A percentile compares a stretch with the other conserved stretches of the same genome.
phyloP scores from a whole-genome alignment of 164 flowering plant genomes.

The Vitis labrusca region DNA sequence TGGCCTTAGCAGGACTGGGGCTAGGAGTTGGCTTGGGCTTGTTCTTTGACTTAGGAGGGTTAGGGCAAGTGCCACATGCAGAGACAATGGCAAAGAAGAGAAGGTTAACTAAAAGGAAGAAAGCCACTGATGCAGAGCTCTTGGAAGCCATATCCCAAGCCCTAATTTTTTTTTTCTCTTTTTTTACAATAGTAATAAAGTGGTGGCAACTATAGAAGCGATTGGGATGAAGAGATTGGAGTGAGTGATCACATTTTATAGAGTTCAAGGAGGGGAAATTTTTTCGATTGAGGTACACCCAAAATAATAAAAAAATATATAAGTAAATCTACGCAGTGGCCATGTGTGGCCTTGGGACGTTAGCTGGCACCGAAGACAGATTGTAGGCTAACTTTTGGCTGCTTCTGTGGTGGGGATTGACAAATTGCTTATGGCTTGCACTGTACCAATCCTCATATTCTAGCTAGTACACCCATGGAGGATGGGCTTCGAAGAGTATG shows the following conservation, averaged over 20 bases:
- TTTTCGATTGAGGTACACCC: constrained; percentile 7
- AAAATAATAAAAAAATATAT: not conserved
- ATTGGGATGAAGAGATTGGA: constrained; percentile 6
- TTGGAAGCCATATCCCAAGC: constrained; percentile 44
- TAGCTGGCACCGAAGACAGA: constrained; percentile 27
- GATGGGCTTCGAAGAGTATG: not conserved
- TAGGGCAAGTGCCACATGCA: constrained; percentile 39
- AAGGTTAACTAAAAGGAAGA: constrained; percentile 47
- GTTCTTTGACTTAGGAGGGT: constrained; percentile 23
- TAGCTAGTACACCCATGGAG: not conserved
- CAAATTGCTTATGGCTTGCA: constrained; percentile 8
- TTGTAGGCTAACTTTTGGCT: constrained; percentile 22
- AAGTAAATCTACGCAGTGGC: not conserved
- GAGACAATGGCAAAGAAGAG: constrained; percentile 41
- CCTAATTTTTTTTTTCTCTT: not conserved
- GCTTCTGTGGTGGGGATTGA: constrained; percentile 19
- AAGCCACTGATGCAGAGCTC: constrained; percentile 37
- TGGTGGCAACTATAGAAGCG: too few species aligned
- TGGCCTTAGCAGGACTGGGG: not conserved
- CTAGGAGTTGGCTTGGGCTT: constrained; percentile 19
- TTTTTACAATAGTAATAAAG: too few species aligned
- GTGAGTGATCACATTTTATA: constrained; percentile 13
- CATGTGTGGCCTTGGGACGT: constrained; percentile 21
- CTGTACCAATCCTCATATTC: not conserved
- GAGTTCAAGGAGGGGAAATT: constrained; percentile 3